Percentiles rank a stretch among this genome's conserved stretches.
These are phyloP conservation scores for Polyrhizophydium stewartii DNA, from an alignment of 371 early-diverging fungal genomes.

Conservation along the genomic window DNA sequence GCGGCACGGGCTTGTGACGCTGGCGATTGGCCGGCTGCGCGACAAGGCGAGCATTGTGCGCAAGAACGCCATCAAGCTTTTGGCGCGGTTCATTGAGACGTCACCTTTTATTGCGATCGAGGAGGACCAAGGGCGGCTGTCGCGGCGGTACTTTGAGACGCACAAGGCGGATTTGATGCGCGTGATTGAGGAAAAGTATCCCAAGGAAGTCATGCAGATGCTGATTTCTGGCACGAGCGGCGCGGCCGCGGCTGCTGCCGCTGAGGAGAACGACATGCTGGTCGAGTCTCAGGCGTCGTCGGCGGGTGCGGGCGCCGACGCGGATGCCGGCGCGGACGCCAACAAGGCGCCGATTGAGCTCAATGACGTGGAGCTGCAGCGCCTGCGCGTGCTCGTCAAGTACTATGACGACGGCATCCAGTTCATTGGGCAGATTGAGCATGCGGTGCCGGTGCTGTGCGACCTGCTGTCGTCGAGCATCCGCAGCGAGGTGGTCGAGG, in stretches of 20 bases:
- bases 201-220: conserved; percentile 9
- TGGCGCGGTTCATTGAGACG: conserved; percentile 72
- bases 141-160: conserved; percentile 58
- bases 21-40: conserved; percentile 72
- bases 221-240: conserved; percentile 13
- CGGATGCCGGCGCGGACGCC: neutral
- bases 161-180: conserved; percentile 63
- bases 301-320: too few relatives aligned
- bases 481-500: conserved; percentile 89
- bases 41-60: conserved; percentile 90
- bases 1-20: conserved; percentile 63
- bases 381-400: conserved; percentile 31
- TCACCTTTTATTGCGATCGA: conserved; percentile 72
- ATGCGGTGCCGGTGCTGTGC: conserved; percentile 66
- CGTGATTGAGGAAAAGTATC: conserved; percentile 28
- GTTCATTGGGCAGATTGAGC: conserved; percentile 74
- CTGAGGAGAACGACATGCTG: neutral
- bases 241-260: neutral
- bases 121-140: conserved; percentile 81
- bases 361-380: conserved; percentile 20
- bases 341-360: neutral
- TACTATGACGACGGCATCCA: conserved; percentile 84
- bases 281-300: too few relatives aligned
- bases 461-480: conserved; percentile 83
- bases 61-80: conserved; percentile 78